phyloP scores from a whole-genome alignment of 768 basidiomycete genomes.

The Panaeolus papilionaceus region DNA sequence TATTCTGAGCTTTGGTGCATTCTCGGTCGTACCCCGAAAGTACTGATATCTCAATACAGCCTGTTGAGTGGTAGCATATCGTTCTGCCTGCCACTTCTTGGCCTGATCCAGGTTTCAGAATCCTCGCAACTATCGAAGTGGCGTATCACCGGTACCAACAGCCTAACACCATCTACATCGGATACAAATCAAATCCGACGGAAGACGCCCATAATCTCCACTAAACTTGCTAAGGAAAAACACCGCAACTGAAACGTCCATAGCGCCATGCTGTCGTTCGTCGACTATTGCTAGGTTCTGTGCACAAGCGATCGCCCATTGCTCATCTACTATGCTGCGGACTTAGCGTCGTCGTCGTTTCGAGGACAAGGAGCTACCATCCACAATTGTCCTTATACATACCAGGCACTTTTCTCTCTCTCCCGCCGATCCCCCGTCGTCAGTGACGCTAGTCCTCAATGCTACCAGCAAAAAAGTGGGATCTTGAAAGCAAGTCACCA shows the following conservation, averaged over 20 bases:
- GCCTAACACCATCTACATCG: neutral
- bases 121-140: slow-evolving; percentile 11
- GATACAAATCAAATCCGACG: slow-evolving; percentile 5
- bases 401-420: slow-evolving; percentile 5
- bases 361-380: neutral
- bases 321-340: too few species aligned
- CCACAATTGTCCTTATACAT: neutral
- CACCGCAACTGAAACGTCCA: neutral
- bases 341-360: neutral
- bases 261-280: neutral
- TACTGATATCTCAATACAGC: neutral
- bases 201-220: slow-evolving; percentile 7
- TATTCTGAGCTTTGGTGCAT: slow-evolving; percentile 10
- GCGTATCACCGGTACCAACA: slow-evolving; percentile 3
- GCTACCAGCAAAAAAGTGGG: neutral
- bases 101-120: neutral
- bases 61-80: neutral
- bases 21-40: neutral
- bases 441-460: neutral
- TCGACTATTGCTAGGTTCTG: neutral
- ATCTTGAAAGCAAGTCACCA: neutral
- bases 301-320: neutral
- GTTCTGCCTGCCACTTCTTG: neutral
- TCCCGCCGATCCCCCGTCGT: neutral
- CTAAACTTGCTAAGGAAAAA: neutral